These are phyloP conservation scores for Aspergillus funiculosus DNA, from an alignment of 495 filamentous ascomycete species.

Conservation along the genomic window DNA sequence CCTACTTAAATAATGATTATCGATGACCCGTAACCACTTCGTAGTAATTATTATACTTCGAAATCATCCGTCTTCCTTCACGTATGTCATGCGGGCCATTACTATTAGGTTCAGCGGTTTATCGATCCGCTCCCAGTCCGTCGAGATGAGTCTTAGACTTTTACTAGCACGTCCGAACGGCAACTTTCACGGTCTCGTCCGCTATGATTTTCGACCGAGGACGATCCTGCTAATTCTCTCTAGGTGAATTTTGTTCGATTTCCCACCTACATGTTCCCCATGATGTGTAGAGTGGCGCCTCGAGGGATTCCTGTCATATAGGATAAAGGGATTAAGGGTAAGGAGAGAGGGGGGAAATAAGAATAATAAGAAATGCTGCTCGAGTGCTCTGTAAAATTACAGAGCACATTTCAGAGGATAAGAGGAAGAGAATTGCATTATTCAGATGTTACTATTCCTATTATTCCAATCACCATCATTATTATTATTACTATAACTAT, in stretches of 20 bases:
- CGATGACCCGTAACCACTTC: too few relatives aligned
- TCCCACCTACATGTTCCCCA: slow-evolving; percentile 6
- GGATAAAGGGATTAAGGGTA: neutral
- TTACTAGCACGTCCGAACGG: too few relatives aligned
- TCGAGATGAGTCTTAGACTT: slow-evolving; percentile 18
- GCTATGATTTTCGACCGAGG: slow-evolving; percentile 9
- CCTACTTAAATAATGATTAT: slow-evolving; percentile 25
- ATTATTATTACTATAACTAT: neutral
- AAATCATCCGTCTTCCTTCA: slow-evolving; percentile 17
- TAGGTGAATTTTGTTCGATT: slow-evolving; percentile 12
- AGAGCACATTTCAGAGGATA: slow-evolving; percentile 6
- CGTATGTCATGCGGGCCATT: slow-evolving; percentile 37
- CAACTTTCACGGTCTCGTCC: slow-evolving; percentile 10
- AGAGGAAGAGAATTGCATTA: slow-evolving; percentile 11
- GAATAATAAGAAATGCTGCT: slow-evolving; percentile 4
- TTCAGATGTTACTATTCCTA: too few relatives aligned
- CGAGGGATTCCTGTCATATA: slow-evolving; percentile 12
- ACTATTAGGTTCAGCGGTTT: slow-evolving; percentile 39
- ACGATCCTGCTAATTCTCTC: slow-evolving; percentile 10
- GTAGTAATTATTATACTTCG: slow-evolving; percentile 20
- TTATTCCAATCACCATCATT: slow-evolving; percentile 4
- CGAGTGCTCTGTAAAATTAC: neutral
- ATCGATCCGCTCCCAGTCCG: slow-evolving; percentile 34
- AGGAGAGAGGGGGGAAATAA: slow-evolving; percentile 9
- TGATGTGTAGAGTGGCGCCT: slow-evolving; percentile 12